These are phyloP conservation scores for Pythium chondricola DNA, from an alignment of 352 stramenopile species.

Conservation along the genomic window DNA sequence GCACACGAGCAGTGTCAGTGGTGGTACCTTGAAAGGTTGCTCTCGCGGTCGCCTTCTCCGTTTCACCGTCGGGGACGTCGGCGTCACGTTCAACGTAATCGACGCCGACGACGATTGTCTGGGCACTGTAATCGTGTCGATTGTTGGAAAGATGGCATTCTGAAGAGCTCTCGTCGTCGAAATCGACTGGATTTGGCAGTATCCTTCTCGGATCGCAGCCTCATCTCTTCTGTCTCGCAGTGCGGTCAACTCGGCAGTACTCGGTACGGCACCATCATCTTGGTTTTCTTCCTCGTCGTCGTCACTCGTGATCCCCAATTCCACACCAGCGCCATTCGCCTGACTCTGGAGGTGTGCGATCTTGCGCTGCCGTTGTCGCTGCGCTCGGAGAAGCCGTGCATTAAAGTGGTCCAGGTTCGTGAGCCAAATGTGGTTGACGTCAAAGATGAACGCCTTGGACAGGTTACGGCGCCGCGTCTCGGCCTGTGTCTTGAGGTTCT, in stretches of 20 bases:
- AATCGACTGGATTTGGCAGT: conserved; percentile 75
- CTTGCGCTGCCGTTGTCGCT: conserved; percentile 11
- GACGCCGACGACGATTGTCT: background rate
- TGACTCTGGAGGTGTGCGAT: too few species aligned
- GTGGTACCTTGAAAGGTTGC: conserved; percentile 14
- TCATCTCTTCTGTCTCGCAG: conserved; percentile 51
- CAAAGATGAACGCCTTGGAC: conserved; percentile 76
- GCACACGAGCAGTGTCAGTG: conserved; percentile 56
- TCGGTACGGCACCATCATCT: background rate
- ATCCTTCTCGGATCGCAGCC: conserved; percentile 50
- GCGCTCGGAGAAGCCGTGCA: conserved; percentile 20
- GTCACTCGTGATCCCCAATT: too few species aligned
- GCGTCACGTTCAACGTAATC: background rate
- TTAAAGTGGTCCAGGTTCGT: conserved; percentile 89
- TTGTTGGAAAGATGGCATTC: conserved; percentile 29
- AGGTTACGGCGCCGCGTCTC: conserved; percentile 66
- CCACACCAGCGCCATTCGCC: too few species aligned
- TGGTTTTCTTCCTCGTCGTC: conserved; percentile 8
- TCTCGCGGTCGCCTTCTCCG: conserved; percentile 7
- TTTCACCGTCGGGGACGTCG: conserved; percentile 1
- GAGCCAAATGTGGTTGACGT: conserved; percentile 90
- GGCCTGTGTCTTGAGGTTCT: conserved; percentile 60
- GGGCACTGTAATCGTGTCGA: conserved; percentile 11
- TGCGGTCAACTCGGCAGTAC: conserved; percentile 15
- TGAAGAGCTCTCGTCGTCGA: conserved; percentile 53